phyloP scores from a whole-genome alignment of 257 asterid genomes.

The Penstemon newberryi region DNA sequence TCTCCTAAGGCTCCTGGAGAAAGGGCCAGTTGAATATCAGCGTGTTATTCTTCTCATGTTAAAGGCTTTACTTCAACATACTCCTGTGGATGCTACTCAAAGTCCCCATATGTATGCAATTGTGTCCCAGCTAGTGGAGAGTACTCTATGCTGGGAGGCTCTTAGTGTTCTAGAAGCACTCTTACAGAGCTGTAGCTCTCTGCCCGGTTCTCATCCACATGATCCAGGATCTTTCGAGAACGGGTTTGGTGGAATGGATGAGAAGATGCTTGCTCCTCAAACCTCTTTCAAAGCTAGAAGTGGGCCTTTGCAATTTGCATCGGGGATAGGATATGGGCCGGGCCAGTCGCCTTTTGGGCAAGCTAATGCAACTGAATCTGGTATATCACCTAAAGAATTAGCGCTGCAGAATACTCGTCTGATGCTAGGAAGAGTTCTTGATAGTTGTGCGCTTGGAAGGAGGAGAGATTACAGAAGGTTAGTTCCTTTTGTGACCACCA shows the following conservation, averaged over 20 bases:
- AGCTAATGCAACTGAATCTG: constrained; percentile 48
- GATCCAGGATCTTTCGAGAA: constrained; percentile 70
- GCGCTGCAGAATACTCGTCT: constrained; percentile 83
- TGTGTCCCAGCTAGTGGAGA: constrained; percentile 95
- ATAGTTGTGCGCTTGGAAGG: constrained; percentile 83
- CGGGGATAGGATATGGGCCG: constrained; percentile 55
- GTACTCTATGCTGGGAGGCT: constrained; percentile 98
- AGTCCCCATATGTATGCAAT: constrained; percentile 98
- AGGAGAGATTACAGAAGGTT: constrained; percentile 90
- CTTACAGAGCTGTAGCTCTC: constrained; percentile 92
- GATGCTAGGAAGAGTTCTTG: constrained; percentile 92
- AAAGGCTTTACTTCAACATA: constrained; percentile 95
- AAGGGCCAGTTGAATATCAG: constrained; percentile 90
- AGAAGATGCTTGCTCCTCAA: constrained; percentile 79
- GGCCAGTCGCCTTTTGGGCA: constrained; percentile 44
- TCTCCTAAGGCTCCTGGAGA: constrained; percentile 80
- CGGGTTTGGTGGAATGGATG: constrained; percentile 64
- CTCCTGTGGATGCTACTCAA: constrained; percentile 94
- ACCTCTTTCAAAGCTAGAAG: constrained; percentile 94
- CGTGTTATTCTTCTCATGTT: constrained; percentile 92
- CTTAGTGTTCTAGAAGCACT: constrained; percentile 98
- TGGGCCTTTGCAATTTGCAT: constrained; percentile 84
- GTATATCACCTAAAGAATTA: constrained; percentile 63
- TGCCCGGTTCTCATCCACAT: constrained; percentile 77
- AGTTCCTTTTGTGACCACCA: constrained; percentile 86